Evolutionary conservation across 2,329 filamentous ascomycete species (phyloP).

Genomic region (Colletotrichum lindemuthianum): DNA sequence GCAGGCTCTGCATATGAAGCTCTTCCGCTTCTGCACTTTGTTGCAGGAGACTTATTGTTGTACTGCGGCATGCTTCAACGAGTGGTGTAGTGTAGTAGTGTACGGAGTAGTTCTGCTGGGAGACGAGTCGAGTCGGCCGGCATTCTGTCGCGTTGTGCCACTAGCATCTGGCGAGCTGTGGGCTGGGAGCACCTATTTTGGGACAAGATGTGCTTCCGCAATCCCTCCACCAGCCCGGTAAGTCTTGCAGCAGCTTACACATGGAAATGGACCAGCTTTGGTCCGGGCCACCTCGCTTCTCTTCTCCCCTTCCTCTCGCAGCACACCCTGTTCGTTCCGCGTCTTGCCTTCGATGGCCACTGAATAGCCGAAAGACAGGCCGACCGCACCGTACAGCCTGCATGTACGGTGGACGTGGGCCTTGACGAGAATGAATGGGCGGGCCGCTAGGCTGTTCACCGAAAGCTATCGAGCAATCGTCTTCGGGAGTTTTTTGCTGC

Average conservation of each 20-base stretch:
- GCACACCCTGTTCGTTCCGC: not conserved
- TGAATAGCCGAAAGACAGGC: slow-evolving; percentile 27
- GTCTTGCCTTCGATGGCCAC: slow-evolving; percentile 7
- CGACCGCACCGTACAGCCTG: slow-evolving; percentile 12
- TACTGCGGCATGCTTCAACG: not conserved
- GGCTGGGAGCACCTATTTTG: slow-evolving; percentile 30
- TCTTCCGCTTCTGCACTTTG: slow-evolving; percentile 29
- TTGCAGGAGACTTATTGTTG: slow-evolving; percentile 31
- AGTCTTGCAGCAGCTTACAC: slow-evolving; percentile 19
- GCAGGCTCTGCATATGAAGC: slow-evolving; percentile 26
- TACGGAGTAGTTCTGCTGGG: too few species aligned
- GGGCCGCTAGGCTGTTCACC: slow-evolving; percentile 28
- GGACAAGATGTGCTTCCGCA: slow-evolving; percentile 35
- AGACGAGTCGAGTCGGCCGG: slow-evolving; percentile 9
- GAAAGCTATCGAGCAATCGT: slow-evolving; percentile 33
- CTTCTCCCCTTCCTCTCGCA: slow-evolving; percentile 14
- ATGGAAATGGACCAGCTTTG: slow-evolving; percentile 11
- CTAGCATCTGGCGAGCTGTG: slow-evolving; percentile 19
- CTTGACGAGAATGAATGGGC: slow-evolving; percentile 13
- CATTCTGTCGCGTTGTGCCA: slow-evolving; percentile 32
- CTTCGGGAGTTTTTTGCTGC: slow-evolving; percentile 33
- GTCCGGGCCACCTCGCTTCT: slow-evolving; percentile 18
- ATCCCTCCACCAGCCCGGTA: slow-evolving; percentile 7
- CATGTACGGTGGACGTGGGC: slow-evolving; percentile 23
- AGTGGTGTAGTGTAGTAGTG: too few species aligned